These are phyloP conservation scores for Gracilaria vermiculophylla DNA, from an alignment of 23 red algal genomes.

Conservation along the genomic window DNA sequence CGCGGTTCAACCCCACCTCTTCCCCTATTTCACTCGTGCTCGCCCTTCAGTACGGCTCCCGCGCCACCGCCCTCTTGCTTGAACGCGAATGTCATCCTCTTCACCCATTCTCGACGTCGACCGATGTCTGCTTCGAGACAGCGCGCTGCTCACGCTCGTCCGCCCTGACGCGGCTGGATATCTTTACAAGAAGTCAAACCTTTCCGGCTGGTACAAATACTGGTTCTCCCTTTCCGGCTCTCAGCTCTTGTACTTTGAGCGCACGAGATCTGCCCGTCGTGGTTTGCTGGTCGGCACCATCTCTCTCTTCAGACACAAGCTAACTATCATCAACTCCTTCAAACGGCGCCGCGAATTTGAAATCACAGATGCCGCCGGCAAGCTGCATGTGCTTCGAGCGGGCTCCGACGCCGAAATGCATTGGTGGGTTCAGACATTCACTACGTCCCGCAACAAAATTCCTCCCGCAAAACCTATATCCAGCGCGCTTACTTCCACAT, in stretches of 20 bases:
- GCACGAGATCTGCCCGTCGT: conserved; percentile 40
- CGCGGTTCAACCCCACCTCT: too few relatives aligned
- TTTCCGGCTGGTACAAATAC: conserved; percentile 87
- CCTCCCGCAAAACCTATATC: conserved; percentile 70
- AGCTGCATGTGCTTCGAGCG: conserved; percentile 59
- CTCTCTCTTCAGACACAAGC: conserved; percentile 73
- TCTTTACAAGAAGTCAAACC: conserved; percentile 67
- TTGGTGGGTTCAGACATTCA: conserved; percentile 54
- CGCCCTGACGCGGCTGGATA: conserved; percentile 72
- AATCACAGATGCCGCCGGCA: conserved; percentile 54
- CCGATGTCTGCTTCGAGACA: conserved; percentile 55
- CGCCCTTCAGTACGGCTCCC: too few relatives aligned
- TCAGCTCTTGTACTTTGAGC: conserved; percentile 81
- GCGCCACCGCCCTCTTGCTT: too few relatives aligned
- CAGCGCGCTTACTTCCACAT: background rate
- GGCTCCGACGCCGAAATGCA: conserved; percentile 65
- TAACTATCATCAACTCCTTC: conserved; percentile 32
- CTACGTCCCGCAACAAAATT: conserved; percentile 69
- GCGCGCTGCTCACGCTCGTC: conserved; percentile 61
- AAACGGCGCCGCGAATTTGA: conserved; percentile 69
- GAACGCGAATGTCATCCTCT: background rate
- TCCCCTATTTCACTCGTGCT: too few relatives aligned
- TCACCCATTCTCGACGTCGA: background rate
- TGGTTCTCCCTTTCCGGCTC: conserved; percentile 84
- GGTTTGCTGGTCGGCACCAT: conserved; percentile 78